Conservation (phyloP, 192 early-diverging fungal species). For the Phlyctochytrium planicorne region DNA sequence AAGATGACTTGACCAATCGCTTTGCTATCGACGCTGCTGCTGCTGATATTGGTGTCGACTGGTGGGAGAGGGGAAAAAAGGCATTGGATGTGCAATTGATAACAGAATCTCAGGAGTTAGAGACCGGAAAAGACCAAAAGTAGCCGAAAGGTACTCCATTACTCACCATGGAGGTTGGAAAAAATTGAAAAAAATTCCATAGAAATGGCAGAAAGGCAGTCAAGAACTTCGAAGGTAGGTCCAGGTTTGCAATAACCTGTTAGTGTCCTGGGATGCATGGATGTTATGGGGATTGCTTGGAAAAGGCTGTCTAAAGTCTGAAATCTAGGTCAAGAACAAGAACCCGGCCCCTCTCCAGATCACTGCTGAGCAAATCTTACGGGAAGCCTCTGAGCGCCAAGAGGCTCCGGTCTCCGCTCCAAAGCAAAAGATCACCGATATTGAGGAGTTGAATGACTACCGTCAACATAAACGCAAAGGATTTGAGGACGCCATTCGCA, state of each 20-base stretch:
- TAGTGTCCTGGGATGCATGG: too few relatives aligned
- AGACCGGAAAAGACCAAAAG: too few relatives aligned
- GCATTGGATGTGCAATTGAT: too few relatives aligned
- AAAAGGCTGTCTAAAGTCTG: too few relatives aligned
- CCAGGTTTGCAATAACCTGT: too few relatives aligned
- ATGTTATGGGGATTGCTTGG: too few relatives aligned
- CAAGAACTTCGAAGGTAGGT: neutral
- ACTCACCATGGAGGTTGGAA: too few relatives aligned
- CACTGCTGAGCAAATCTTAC: conserved; percentile 97
- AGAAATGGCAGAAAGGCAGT: neutral
- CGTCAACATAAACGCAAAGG: conserved; percentile 85
- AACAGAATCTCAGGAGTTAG: too few relatives aligned
- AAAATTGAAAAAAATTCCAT: too few relatives aligned
- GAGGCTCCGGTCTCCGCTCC: conserved; percentile 65
- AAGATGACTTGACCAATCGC: conserved; percentile 14
- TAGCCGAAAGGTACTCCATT: too few relatives aligned
- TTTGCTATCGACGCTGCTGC: neutral
- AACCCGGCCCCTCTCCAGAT: conserved; percentile 96
- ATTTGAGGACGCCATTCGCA: conserved; percentile 88
- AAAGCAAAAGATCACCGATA: conserved; percentile 86
- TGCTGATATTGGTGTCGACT: too few relatives aligned
- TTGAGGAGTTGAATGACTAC: conserved; percentile 92
- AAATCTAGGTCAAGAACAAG: conserved; percentile 87
- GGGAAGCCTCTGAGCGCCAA: conserved; percentile 85
- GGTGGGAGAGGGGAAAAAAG: too few relatives aligned